Evolutionary conservation across 2,329 filamentous ascomycete species (phyloP).

Genomic region (Scleromitrula shiraiana): DNA sequence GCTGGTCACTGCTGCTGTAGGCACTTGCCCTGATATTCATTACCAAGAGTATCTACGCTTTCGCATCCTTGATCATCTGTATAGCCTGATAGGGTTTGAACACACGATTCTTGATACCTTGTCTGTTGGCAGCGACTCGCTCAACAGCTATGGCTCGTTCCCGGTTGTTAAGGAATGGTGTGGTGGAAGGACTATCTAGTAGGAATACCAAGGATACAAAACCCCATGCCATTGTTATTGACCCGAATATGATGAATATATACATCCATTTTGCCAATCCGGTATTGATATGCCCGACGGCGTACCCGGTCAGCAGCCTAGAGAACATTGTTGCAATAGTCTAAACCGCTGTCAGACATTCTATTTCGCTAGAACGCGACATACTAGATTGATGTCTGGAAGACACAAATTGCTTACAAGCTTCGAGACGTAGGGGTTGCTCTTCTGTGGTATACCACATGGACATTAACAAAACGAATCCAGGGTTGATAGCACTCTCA

Average conservation of each 20-base stretch:
- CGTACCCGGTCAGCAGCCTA: constrained; percentile 28
- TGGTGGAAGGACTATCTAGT: constrained; percentile 40
- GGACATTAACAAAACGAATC: constrained; percentile 28
- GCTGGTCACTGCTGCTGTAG: constrained; percentile 34
- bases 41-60: constrained; percentile 23
- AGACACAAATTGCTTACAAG: not conserved
- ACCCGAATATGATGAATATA: constrained; percentile 17
- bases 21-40: constrained; percentile 28
- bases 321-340: constrained; percentile 29
- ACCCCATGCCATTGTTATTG: constrained; percentile 21
- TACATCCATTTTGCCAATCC: constrained; percentile 3
- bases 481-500: constrained; percentile 26
- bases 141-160: not conserved
- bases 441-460: constrained; percentile 24
- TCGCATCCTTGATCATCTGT: constrained; percentile 31
- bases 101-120: constrained; percentile 24
- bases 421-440: constrained; percentile 4
- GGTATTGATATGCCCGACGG: not conserved
- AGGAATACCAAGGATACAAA: constrained; percentile 37
- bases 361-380: constrained; percentile 31
- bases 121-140: constrained; percentile 5
- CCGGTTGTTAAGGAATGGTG: constrained; percentile 15
- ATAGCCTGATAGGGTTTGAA: constrained; percentile 32
- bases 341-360: too few relatives aligned
- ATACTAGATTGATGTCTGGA: not conserved